Percentiles rank a stretch among this genome's conserved stretches.
These are phyloP conservation scores for Plantago ovata DNA, from an alignment of 257 asterid species.

Conservation along the genomic window DNA sequence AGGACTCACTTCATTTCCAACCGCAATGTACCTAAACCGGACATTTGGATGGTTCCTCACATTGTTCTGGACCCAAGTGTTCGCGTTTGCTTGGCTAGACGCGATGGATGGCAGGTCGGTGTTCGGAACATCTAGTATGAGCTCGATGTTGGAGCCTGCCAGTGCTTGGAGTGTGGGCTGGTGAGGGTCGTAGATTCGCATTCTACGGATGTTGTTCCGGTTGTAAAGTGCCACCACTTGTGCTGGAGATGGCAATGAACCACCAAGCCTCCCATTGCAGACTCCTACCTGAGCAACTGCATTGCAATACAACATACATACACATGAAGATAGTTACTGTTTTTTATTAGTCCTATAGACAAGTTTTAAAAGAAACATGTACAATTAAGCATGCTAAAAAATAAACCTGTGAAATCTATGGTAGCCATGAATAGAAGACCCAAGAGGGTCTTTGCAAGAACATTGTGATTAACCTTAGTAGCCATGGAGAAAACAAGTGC, in stretches of 20 bases:
- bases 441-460: background rate
- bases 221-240: conserved; percentile 31
- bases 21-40: conserved; percentile 41
- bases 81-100: conserved; percentile 47
- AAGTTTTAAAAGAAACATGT: no score
- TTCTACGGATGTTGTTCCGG: conserved; percentile 30
- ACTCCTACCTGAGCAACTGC: conserved; percentile 44
- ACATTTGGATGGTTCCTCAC: conserved; percentile 39
- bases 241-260: conserved; percentile 27
- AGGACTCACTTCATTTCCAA: conserved; percentile 56
- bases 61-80: conserved; percentile 51
- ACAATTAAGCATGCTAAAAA: no score
- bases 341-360: no score
- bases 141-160: conserved; percentile 29
- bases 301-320: background rate
- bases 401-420: background rate
- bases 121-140: conserved; percentile 41
- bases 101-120: conserved; percentile 34
- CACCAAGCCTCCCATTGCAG: conserved; percentile 33
- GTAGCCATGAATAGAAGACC: background rate
- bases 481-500: background rate
- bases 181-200: conserved; percentile 42
- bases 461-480: background rate
- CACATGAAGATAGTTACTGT: no score
- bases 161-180: conserved; percentile 33